Evolutionary conservation across 495 filamentous ascomycete genomes (phyloP), one percentile per base, ranked within the genome.

Genomic region (Echria macrotheca): DNA sequence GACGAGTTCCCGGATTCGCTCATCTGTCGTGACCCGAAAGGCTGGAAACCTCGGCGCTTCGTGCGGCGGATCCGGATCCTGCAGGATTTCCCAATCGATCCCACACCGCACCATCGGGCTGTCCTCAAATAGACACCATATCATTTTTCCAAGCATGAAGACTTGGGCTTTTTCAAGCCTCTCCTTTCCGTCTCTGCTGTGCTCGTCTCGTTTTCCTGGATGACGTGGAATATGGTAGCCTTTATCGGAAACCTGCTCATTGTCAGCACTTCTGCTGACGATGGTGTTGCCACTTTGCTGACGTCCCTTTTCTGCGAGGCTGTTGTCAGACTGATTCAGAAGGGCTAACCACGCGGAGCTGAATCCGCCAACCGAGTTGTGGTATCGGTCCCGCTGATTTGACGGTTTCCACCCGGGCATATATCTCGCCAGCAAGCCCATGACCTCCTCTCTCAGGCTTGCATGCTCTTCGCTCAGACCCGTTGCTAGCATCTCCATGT

Each of bases 61-160:
- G 28, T 31, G 7, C 12, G 7, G 7, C 28, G 12, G 6, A 31
- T 6, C 28, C 6, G 28, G 28, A 31, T 60, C 58, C 15, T 39
- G 50, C 9, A 66, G 31, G 10, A 61, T 1, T 23, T 58, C 58
- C 14, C 56, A 55, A 19, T 62, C 56, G 28, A 65, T 53, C 7
- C 59, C 62, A 26, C 55, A 63, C 18, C 55, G 28, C 7, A 63
- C 40, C 7, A 50, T 7, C 8, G 61, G 39, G 11, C 53, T 43
- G 5, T 44, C 52, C 44, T 67, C 63, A 37, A 68, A 68, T 3
- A 69, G 49, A 50, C 65, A 69, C 67, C 67, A 69, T 2, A 69
- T 47, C n/a, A 64, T 22, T 35, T 61, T 65, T 1, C 63, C 67
- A 1, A 69, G 59, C 61, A 68, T 67, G 26, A 63, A 69, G 0